These are phyloP conservation scores for Notholithocarpus densiflorus DNA, from an alignment of 306 rosid genomes.

Conservation along the genomic window DNA sequence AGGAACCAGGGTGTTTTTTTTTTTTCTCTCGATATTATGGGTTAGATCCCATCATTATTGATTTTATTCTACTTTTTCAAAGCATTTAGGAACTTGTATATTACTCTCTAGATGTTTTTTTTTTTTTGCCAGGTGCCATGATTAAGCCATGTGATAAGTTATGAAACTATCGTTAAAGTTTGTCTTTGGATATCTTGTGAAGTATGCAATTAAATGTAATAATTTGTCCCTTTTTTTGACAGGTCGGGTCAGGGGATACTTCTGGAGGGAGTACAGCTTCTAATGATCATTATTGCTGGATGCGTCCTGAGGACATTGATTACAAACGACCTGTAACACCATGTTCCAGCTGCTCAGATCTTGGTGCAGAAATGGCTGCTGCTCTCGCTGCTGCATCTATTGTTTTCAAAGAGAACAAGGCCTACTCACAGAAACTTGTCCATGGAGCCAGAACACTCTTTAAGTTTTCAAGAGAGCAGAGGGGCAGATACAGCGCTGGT, in stretches of 20 bases:
- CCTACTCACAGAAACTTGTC: conserved; percentile 89
- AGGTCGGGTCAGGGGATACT: conserved; percentile 88
- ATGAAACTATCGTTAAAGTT: background rate
- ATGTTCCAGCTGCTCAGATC: conserved; percentile 72
- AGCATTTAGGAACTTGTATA: no score
- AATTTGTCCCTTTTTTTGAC: conserved; percentile 12
- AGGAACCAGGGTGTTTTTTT: background rate
- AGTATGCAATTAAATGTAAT: conserved; percentile 10
- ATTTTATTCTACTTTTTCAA: background rate
- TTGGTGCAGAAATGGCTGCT: conserved; percentile 96
- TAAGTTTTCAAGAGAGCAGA: conserved; percentile 56
- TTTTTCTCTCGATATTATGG: background rate
- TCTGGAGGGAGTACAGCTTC: conserved; percentile 70
- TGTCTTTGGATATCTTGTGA: background rate
- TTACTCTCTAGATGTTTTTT: background rate
- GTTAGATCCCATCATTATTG: background rate
- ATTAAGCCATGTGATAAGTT: background rate
- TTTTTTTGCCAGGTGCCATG: background rate
- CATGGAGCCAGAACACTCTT: conserved; percentile 91
- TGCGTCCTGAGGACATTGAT: conserved; percentile 96
- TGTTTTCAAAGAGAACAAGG: conserved; percentile 97
- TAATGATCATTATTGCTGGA: conserved; percentile 98
- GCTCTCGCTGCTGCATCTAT: conserved; percentile 92
- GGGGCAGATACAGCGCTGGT: conserved; percentile 78
- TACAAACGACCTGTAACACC: conserved; percentile 67